These are phyloP conservation scores for Suillus variegatus DNA, from an alignment of 768 basidiomycete species.

Conservation along the genomic window DNA sequence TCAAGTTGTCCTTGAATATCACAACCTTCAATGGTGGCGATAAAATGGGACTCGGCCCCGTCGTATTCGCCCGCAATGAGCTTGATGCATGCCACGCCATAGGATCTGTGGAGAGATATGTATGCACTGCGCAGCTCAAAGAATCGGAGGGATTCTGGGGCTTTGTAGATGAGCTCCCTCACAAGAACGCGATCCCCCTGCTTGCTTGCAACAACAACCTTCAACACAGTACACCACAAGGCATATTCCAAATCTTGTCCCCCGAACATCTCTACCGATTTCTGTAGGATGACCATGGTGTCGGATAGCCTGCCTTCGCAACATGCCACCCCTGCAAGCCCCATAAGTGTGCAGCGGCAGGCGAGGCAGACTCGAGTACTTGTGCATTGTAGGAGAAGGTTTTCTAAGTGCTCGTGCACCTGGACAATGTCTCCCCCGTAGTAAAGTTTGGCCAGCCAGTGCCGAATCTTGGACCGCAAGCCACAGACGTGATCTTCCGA, in stretches of 20 bases:
- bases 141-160: not conserved
- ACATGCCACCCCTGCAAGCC: not conserved
- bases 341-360: too few species aligned
- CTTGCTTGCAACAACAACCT: not conserved
- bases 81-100: not conserved
- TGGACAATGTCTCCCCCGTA: not conserved
- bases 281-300: not conserved
- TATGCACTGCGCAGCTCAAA: not conserved
- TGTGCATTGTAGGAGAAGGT: too few species aligned
- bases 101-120: not conserved
- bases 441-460: not conserved
- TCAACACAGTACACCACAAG: not conserved
- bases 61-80: not conserved
- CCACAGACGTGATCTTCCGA: not conserved
- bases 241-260: fast-evolving
- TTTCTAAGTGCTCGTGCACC: not conserved
- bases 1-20: not conserved
- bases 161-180: not conserved
- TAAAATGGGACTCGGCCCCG: not conserved
- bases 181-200: not conserved
- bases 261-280: not conserved
- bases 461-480: not conserved
- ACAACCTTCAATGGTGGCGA: not conserved
- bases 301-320: not conserved
- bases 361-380: too few species aligned